Percentiles rank a stretch among this genome's conserved stretches.
phyloP scores from a whole-genome alignment of 202 grass and related monocot species.

The Panicum virgatum region DNA sequence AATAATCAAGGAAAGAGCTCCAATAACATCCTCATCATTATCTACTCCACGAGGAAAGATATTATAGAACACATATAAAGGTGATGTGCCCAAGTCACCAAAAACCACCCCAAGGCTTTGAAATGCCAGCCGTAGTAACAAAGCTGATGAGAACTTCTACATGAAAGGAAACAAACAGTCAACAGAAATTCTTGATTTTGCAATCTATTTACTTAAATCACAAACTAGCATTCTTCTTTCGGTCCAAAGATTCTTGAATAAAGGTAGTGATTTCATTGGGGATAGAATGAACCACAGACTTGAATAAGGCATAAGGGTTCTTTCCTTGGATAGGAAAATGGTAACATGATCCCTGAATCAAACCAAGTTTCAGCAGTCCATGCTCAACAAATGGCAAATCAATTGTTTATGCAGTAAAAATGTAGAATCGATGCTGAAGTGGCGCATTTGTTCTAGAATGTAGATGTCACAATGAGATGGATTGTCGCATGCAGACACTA shows the following conservation, averaged over 20 bases:
- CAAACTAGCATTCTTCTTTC: not conserved
- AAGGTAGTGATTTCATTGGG: not conserved
- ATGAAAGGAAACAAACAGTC: conserved; percentile 32
- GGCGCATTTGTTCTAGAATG: not conserved
- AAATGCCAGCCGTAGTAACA: conserved; percentile 82
- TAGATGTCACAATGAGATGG: conserved; percentile 17
- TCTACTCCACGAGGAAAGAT: conserved; percentile 78
- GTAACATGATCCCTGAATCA: conserved; percentile 1
- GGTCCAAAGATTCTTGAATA: not conserved
- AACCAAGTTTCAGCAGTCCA: not conserved
- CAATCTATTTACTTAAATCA: not conserved
- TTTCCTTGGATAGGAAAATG: not conserved
- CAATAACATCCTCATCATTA: conserved; percentile 76
- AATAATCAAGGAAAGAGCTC: conserved; percentile 96
- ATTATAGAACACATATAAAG: conserved; percentile 94
- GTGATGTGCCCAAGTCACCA: conserved; percentile 92
- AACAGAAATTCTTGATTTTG: conserved; percentile 28
- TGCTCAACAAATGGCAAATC: not conserved
- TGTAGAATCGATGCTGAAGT: not conserved
- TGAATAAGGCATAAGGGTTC: not conserved
- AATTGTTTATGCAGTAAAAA: not conserved
- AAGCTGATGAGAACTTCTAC: conserved; percentile 82
- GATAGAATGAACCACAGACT: not conserved
- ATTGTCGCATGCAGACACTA: not conserved
- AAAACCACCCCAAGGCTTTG: conserved; percentile 97